Conservation (phyloP, 2,329 filamentous ascomycete species). For the Exophiala oligosperma region DNA sequence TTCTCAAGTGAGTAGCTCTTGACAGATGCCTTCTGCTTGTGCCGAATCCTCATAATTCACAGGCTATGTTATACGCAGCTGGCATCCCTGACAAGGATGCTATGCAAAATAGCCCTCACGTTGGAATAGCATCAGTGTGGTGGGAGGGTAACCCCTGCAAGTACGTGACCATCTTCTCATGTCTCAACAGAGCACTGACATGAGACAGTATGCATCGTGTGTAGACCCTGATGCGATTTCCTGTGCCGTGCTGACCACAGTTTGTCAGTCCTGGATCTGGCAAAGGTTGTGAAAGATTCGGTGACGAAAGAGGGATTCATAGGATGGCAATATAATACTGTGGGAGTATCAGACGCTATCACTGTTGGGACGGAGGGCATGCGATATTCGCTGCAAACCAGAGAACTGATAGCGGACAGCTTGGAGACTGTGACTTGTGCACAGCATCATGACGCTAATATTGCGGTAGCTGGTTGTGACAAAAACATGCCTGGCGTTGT, state of each 20-base stretch:
- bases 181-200: too few species aligned
- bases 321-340: slow-evolving; percentile 90
- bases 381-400: slow-evolving; percentile 85
- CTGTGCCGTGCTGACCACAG: too few species aligned
- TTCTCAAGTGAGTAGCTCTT: slow-evolving; percentile 65
- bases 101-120: slow-evolving; percentile 88
- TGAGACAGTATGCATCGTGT: too few species aligned
- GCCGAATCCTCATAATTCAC: slow-evolving; percentile 37
- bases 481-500: slow-evolving; percentile 98
- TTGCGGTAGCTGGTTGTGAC: slow-evolving; percentile 89
- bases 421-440: slow-evolving; percentile 91
- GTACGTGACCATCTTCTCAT: slow-evolving; percentile 58
- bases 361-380: slow-evolving; percentile 87
- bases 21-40: neutral
- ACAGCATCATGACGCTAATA: slow-evolving; percentile 88
- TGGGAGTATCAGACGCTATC: slow-evolving; percentile 86
- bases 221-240: too few species aligned
- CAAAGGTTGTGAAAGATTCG: slow-evolving; percentile 58
- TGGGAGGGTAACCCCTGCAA: slow-evolving; percentile 96
- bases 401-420: slow-evolving; percentile 90
- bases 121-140: slow-evolving; percentile 89
- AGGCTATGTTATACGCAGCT: slow-evolving; percentile 90
- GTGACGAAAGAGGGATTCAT: slow-evolving; percentile 82
- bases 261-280: too few species aligned
- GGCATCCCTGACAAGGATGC: slow-evolving; percentile 77